Conservation (phyloP, 345 rosid species). For the Abelmoschus esculentus region DNA sequence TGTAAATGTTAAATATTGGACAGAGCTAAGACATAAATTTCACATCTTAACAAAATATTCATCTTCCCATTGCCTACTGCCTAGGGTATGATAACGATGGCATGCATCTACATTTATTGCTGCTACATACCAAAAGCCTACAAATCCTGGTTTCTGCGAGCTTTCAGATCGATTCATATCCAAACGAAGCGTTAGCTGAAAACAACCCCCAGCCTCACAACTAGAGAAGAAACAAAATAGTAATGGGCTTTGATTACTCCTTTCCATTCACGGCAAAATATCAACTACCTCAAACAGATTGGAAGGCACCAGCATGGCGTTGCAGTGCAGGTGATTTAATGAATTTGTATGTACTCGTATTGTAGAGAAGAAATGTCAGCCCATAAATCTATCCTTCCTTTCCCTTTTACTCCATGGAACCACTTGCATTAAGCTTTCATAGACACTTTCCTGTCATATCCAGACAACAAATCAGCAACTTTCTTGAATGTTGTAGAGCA, state of each 20-base stretch:
- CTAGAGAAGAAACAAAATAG: background rate
- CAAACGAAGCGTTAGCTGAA: background rate
- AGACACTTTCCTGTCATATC: constrained; percentile 46
- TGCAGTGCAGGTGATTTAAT: background rate
- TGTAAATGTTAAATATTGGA: background rate
- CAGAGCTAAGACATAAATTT: no score
- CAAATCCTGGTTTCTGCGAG: background rate
- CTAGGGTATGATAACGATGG: background rate
- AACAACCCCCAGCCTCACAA: background rate
- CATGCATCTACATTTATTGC: background rate
- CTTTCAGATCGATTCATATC: background rate
- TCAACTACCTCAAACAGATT: background rate
- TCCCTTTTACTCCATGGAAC: constrained; percentile 52
- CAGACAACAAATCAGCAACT: background rate
- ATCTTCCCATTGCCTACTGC: background rate
- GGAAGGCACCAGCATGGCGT: background rate
- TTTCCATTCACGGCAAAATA: background rate
- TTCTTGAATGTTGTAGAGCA: background rate
- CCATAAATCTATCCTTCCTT: constrained; percentile 26
- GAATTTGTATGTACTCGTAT: background rate
- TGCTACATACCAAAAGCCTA: background rate
- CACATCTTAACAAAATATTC: background rate
- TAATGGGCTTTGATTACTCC: constrained; percentile 4
- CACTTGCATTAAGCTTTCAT: constrained; percentile 59
- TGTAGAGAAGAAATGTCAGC: constrained; percentile 11